Percentiles rank a stretch among this genome's conserved stretches.
Conservation (phyloP, 352 stramenopile genomes). For the Globisporangium lucens region DNA sequence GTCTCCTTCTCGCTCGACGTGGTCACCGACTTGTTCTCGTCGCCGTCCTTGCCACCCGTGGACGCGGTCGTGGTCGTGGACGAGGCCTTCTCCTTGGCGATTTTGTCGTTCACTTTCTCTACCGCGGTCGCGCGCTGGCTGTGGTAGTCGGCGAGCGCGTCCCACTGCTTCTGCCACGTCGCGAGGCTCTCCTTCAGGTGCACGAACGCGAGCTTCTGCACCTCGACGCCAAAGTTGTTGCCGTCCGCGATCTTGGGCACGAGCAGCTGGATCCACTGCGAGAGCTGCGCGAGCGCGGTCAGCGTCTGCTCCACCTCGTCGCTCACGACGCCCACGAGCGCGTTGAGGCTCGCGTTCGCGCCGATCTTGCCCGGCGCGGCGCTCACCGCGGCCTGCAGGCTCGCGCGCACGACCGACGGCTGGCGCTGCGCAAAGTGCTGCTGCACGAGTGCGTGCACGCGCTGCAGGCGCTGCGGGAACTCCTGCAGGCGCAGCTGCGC, state of each 20-base stretch:
- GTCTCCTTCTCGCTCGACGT: slow-evolving; percentile 59
- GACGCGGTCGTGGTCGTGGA: slow-evolving; percentile 57
- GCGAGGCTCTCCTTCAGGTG: slow-evolving; percentile 63
- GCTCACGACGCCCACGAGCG: slow-evolving; percentile 35
- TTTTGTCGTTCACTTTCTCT: slow-evolving; percentile 75
- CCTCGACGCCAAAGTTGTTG: slow-evolving; percentile 88
- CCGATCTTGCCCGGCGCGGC: slow-evolving; percentile 29
- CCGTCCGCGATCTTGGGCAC: slow-evolving; percentile 76
- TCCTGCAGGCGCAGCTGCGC: slow-evolving; percentile 40
- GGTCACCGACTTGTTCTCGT: slow-evolving; percentile 70
- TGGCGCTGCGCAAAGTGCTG: slow-evolving; percentile 42
- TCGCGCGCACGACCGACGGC: slow-evolving; percentile 36
- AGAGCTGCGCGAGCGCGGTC: slow-evolving; percentile 43
- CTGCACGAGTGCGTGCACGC: slow-evolving; percentile 44
- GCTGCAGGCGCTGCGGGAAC: slow-evolving; percentile 41
- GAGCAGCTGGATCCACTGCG: slow-evolving; percentile 73
- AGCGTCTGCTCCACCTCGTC: slow-evolving; percentile 60
- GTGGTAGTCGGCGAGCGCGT: slow-evolving; percentile 69
- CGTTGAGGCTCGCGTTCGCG: slow-evolving; percentile 39
- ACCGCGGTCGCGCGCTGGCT: slow-evolving; percentile 53
- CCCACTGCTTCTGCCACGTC: slow-evolving; percentile 76
- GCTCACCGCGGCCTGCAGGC: slow-evolving; percentile 33
- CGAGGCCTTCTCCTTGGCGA: slow-evolving; percentile 49
- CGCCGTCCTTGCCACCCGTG: slow-evolving; percentile 60
- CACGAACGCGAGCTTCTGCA: slow-evolving; percentile 74